Percentiles rank a stretch among this genome's conserved stretches.
Evolutionary conservation across 192 early-diverging fungal species (phyloP).

Genomic region (Rhizophlyctis rosea): DNA sequence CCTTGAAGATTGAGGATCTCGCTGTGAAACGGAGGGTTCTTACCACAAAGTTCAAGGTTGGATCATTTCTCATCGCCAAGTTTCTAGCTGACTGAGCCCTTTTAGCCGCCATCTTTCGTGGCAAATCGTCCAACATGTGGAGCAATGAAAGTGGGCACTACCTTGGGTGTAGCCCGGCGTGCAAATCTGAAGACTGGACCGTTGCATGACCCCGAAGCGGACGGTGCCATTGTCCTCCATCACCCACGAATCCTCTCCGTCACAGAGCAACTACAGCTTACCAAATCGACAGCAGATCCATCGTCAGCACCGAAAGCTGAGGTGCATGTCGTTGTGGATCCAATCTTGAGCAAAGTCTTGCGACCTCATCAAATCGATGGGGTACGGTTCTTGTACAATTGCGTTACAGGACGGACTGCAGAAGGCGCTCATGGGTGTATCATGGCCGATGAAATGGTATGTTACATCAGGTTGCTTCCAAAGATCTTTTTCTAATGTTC

Average conservation of each 20-base stretch:
- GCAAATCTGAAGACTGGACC: conserved; percentile 49
- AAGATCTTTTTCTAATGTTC: background rate
- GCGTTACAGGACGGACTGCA: conserved; percentile 77
- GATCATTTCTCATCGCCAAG: background rate
- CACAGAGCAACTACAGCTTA: conserved; percentile 41
- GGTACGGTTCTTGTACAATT: conserved; percentile 92
- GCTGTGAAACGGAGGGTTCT: conserved; percentile 1
- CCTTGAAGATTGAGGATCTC: background rate
- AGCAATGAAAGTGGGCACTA: conserved; percentile 23
- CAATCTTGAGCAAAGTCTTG: conserved; percentile 74
- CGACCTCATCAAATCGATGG: conserved; percentile 98
- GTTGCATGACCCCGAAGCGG: conserved; percentile 77
- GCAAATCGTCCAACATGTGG: conserved; percentile 11
- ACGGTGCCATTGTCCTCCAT: conserved; percentile 83
- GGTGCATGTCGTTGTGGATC: conserved; percentile 64
- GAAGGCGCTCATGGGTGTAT: conserved; percentile 88
- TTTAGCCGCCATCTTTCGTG: conserved; percentile 18
- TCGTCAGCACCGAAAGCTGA: conserved; percentile 26
- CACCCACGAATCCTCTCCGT: conserved; percentile 62
- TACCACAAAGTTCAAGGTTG: conserved; percentile 12
- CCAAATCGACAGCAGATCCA: conserved; percentile 24
- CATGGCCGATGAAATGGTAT: conserved; percentile 97
- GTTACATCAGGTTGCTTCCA: conserved; percentile 2
- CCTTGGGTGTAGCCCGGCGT: conserved; percentile 64
- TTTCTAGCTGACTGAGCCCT: background rate